These are phyloP conservation scores for Phaseolus lunatus DNA, from an alignment of 306 rosid genomes.

Conservation along the genomic window DNA sequence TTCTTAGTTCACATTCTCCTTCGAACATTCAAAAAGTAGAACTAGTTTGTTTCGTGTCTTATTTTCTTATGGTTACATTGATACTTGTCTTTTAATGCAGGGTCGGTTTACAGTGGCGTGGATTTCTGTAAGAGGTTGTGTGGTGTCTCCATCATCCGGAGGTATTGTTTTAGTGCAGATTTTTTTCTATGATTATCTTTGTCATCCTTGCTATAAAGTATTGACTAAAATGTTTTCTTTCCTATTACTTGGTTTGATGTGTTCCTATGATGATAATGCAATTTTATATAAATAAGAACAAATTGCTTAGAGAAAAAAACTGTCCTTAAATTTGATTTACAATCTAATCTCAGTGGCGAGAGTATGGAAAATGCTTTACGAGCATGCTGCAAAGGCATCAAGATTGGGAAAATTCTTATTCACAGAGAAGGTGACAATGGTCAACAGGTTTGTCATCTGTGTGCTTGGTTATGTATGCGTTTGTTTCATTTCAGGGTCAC, in stretches of 20 bases:
- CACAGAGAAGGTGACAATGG: conserved; percentile 99
- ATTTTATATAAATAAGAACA: neutral
- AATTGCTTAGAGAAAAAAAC: conserved; percentile 22
- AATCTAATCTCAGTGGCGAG: conserved; percentile 77
- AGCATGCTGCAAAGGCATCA: conserved; percentile 99
- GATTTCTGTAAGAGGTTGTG: conserved; percentile 98
- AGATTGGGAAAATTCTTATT: conserved; percentile 98
- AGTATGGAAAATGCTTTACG: conserved; percentile 99
- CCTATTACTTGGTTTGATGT: neutral
- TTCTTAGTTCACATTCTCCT: conserved; percentile 28
- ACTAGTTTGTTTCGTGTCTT: conserved; percentile 12
- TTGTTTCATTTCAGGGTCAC: conserved; percentile 35
- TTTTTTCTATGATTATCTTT: neutral
- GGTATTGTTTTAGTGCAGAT: conserved; percentile 60
- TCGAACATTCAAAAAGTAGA: neutral
- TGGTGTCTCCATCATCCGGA: conserved; percentile 92
- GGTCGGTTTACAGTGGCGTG: conserved; percentile 91
- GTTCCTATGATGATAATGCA: neutral
- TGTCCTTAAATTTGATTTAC: conserved; percentile 36
- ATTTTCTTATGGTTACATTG: conserved; percentile 25
- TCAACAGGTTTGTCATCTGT: conserved; percentile 75
- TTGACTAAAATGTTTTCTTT: conserved; percentile 4
- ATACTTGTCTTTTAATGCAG: conserved; percentile 58
- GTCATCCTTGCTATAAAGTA: conserved; percentile 37
- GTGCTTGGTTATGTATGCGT: conserved; percentile 10